Conservation (phyloP, 768 basidiomycete species). For the Panaeolus cyanescens region DNA sequence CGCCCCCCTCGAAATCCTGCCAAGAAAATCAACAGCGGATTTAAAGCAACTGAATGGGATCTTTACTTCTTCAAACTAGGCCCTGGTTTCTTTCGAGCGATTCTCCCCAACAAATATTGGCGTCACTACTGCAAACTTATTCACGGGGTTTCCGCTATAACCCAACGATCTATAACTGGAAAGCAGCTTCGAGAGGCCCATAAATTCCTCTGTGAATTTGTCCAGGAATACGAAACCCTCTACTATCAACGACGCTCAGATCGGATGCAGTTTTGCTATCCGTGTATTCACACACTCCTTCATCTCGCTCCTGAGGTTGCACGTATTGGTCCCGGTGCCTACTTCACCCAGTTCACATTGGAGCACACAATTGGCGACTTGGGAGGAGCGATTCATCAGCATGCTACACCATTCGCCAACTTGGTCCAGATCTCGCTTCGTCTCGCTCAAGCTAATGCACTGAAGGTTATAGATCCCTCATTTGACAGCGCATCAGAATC, state of each 20-base stretch:
- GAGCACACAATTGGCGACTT: slow-evolving; percentile 24
- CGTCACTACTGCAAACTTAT: slow-evolving; percentile 30
- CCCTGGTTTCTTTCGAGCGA: slow-evolving; percentile 26
- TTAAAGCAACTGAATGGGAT: slow-evolving; percentile 35
- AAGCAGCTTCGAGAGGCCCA: slow-evolving; percentile 23
- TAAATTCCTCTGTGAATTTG: slow-evolving; percentile 21
- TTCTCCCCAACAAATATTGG: slow-evolving; percentile 24
- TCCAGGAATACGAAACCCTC: slow-evolving; percentile 30
- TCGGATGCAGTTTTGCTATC: slow-evolving; percentile 32
- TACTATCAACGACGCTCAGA: slow-evolving; percentile 28
- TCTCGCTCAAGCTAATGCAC: slow-evolving; percentile 15
- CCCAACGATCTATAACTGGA: slow-evolving; percentile 10
- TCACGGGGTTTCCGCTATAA: slow-evolving; percentile 16
- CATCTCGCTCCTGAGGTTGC: slow-evolving; percentile 29
- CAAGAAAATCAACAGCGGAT: slow-evolving; percentile 32
- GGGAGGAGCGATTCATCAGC: slow-evolving; percentile 21
- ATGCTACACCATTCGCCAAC: slow-evolving; percentile 24
- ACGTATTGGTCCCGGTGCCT: slow-evolving; percentile 8
- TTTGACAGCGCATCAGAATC: background rate
- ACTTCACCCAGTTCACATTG: slow-evolving; percentile 26
- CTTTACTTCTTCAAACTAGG: slow-evolving; percentile 31
- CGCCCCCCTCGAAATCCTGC: slow-evolving; percentile 14
- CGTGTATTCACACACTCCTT: slow-evolving; percentile 27
- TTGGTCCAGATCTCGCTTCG: slow-evolving; percentile 15
- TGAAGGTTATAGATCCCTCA: slow-evolving; percentile 6